A percentile compares a stretch with the other conserved stretches of the same genome.
phyloP scores from a whole-genome alignment of 257 asterid genomes.

The Verbena officinalis region DNA sequence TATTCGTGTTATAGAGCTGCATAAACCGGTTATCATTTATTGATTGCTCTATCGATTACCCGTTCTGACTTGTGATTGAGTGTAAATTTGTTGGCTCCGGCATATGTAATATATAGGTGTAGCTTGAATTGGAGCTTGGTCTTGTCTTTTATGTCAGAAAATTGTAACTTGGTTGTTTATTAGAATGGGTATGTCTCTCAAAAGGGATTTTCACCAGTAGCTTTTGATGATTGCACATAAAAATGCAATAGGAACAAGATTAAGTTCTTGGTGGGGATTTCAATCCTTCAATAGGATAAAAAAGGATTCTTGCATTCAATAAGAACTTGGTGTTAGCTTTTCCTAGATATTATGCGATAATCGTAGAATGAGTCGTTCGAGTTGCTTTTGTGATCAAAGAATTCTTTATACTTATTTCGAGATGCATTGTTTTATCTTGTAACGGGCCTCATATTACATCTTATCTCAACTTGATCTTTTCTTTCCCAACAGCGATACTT shows the following conservation, averaged over 20 bases:
- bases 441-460: constrained; percentile 34
- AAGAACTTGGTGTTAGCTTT: neutral
- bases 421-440: constrained; percentile 1
- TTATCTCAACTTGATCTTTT: constrained; percentile 40
- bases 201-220: constrained; percentile 1
- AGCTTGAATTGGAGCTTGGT: constrained; percentile 14
- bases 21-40: neutral
- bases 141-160: neutral
- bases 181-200: neutral
- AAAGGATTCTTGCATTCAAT: neutral
- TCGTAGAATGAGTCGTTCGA: neutral
- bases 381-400: constrained; percentile 9
- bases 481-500: constrained; percentile 54
- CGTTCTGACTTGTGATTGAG: constrained; percentile 3
- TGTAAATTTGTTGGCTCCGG: constrained; percentile 1
- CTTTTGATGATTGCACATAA: constrained; percentile 3
- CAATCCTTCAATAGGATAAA: neutral
- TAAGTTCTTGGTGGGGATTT: neutral
- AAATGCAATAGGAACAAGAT: neutral
- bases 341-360: neutral
- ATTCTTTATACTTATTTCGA: neutral
- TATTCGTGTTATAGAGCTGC: constrained; percentile 7
- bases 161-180: constrained; percentile 1
- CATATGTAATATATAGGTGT: neutral
- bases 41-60: neutral